These are phyloP conservation scores for Aspergillus bombycis DNA, from an alignment of 2,329 filamentous ascomycete genomes.

Conservation along the genomic window DNA sequence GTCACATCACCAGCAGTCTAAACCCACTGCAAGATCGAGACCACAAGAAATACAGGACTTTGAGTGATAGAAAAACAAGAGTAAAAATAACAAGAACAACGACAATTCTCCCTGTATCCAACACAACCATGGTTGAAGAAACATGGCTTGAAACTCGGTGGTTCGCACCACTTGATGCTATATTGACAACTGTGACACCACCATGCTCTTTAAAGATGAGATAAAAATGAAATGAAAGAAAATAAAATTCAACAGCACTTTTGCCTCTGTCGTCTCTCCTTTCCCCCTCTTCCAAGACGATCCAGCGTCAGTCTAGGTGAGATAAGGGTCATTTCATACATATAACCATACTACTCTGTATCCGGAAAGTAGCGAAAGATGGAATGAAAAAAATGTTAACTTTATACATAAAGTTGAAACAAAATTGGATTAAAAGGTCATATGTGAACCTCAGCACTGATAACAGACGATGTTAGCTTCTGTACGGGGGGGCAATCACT, in stretches of 20 bases:
- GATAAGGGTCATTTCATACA: constrained; percentile 35
- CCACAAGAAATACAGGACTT: constrained; percentile 8
- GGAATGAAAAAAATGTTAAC: constrained; percentile 20
- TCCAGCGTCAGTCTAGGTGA: constrained; percentile 44
- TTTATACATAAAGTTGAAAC: constrained; percentile 42
- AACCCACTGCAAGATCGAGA: constrained; percentile 2
- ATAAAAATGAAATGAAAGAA: constrained; percentile 7
- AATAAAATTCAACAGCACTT: constrained; percentile 24
- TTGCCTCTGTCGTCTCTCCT: constrained; percentile 27
- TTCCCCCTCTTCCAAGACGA: constrained; percentile 39
- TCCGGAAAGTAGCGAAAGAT: constrained; percentile 21
- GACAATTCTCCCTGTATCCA: constrained; percentile 21
- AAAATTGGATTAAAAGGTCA: constrained; percentile 35
- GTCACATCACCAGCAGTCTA: constrained; percentile 10
- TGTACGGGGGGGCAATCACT: background rate
- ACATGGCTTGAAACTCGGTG: constrained; percentile 8
- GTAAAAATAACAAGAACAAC: background rate
- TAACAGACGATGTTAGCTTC: constrained; percentile 18
- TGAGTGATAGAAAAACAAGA: constrained; percentile 11
- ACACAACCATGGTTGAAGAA: constrained; percentile 17
- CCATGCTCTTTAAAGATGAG: constrained; percentile 20
- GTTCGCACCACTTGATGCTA: constrained; percentile 14
- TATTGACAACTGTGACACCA: constrained; percentile 21
- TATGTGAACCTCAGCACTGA: constrained; percentile 36
- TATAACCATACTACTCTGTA: constrained; percentile 38